Base-by-base conservation (phyloP, 768 basidiomycete species). In the Boletus sensibilis region DNA sequence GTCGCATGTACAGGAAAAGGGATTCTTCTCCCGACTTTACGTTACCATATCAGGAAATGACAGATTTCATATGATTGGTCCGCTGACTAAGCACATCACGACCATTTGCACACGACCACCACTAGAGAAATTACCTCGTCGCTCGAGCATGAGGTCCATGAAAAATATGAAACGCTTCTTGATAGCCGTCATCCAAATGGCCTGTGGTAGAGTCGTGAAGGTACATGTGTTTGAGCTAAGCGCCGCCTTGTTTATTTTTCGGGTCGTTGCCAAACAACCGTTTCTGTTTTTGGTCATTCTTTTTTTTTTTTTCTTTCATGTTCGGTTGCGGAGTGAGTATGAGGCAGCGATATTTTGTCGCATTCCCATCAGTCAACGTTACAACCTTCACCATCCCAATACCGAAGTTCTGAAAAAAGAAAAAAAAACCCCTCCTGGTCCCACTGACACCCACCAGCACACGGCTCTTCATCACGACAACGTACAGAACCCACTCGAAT, bases 61-160 rank as follows among this genome's bases (percentile, higher is more conserved):
- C 31, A 10, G 53, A 42, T 58, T 41, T 40, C 68, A 68, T 72
- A 64, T 71, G 68, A 69, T 69, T 71, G 65, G 62, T 35, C 11
- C 5, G 70, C 52, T 70, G 64, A 72, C 70, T 68, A 64, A 70
- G 49, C 64, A 29, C 1, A 4, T 9, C 18, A 8, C 18, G 7
- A 46, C 33, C 29, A 20, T 33, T 27, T 37, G 61, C 65, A 64
- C 62, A 31, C 65, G 64, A 67, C 61, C 23, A 7, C 40, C 18
- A 8, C 16, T 18, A 29, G 7, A 29, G 27, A 29, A 29, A 29
- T 29, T 29, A 29, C 27, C 27, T 29, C n/a, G n/a, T n/a, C n/a
- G n/a, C n/a, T n/a, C 27, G 7, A 29, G 27, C 27, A 29, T 29
- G 27, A 29, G 27, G 27, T 29, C 1, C 27, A 29, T 7, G 20